Evolutionary conservation across 371 early-diverging fungal species (phyloP), one percentile per base, ranked within the genome.

Genomic region (Actinomortierella wolfii): DNA sequence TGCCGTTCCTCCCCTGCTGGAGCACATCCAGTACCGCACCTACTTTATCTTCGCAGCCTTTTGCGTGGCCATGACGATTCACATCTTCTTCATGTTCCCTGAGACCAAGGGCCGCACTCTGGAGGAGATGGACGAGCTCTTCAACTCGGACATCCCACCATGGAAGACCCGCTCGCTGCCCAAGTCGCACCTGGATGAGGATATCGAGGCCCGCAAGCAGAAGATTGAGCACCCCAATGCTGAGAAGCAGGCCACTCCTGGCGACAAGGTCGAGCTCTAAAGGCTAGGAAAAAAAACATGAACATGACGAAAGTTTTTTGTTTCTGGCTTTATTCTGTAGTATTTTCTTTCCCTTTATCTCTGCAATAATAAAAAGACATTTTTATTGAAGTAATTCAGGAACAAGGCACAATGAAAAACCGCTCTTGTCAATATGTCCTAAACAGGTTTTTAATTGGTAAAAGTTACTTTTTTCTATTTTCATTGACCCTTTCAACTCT

Each of bases 81-180:
- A 81, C 54, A 83, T 92, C 41, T 89, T 84, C 76, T 63, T 83
- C 54, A 86, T 86, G 59, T 89, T 89, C 57, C 96, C 95, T 2
- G 94, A 94, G 80, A 94, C 95, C 60, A 92, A 87, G 69, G 89
- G 88, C 61, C 80, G 79, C 40, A 84, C 88, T 15, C 80, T 91
- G 43, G 93, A 92, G 64, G 87, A 92, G 57, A 89, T 92, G 81
- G 93, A 92, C 58, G 68, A 66, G 45, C 59, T 73, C 54, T 73
- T 73, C 67, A 66, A 57, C 60, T 59, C 67, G 17, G 67, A 66
- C 24, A 24, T 73, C 34, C 73, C 73, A 13, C 59, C 67, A 52
- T 66, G 67, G 73, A 62, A 73, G 63, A 66, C 66, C 2, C 63
- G 59, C 17, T 21, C 59, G 24, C 29, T 62, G 39, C 60, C 63